Base-by-base conservation (phyloP, 306 rosid species). In the Begonia fuchsioides region DNA sequence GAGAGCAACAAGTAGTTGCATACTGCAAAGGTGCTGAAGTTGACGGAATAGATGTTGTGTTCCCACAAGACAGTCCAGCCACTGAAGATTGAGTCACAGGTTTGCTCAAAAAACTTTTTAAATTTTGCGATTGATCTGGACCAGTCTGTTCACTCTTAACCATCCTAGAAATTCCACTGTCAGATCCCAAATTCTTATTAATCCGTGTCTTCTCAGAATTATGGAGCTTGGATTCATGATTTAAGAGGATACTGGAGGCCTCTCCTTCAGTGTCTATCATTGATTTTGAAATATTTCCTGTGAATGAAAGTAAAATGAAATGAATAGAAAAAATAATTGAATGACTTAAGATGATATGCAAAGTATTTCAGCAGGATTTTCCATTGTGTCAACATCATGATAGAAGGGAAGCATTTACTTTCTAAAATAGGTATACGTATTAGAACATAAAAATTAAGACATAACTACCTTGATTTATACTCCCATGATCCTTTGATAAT, bases 11-110 rank as follows among this genome's bases (percentile, higher is more conserved):
- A 19, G 93, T 81, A 38, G 82, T 70, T 39, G 84, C 71, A 72
- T 75, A 82, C 15, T 54, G 69, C 84, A 90, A 68, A 32, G 92
- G 94, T 18, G 93, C 95, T 67, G 97, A 81, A 54, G 82, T 70
- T 47, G 85, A 80, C 71, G 81, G 73, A 47, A 84, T 84, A 14
- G 80, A 84, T 0, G 90, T 88, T 50, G 95, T 81, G 20, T 95
- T 90, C n/a, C 83, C 85, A 71, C 75, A 76, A 0, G 94, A 69
- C 43, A 90, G 73, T 58, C 92, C 97, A 52, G 56, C 71, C 20
- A 60, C 68, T 1, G 94, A 90, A 55, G 94, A 80, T 39, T 81
- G 97, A 41, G 77, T 79, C 40, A 67, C 68, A 13, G 95, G 97
- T 57, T 76, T 90, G 53, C 74, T 67, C 55, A 88, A 67, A 63